Base-by-base conservation (phyloP, 176 grass and related monocot genomes). In the Cenchrus purpureus region DNA sequence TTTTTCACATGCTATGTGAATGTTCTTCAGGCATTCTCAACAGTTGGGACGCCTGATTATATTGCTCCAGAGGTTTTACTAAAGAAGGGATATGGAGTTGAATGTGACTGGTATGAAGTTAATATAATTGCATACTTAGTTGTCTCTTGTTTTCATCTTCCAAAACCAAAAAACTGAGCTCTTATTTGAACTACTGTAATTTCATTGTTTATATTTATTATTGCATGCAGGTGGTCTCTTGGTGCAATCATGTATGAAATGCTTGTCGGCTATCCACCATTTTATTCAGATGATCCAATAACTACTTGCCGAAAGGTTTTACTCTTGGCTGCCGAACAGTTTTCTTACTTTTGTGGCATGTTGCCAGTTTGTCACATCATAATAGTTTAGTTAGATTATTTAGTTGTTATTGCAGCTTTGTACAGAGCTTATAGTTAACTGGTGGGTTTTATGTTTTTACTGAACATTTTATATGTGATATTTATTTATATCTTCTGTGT, bases 221-320 rank as follows among this genome's bases (percentile, higher is more conserved):
- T 71, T 69, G 2, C 54, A 12, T 65, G 58, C 84, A 95, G 93
- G 90, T 95, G 93, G 93, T 95, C 93, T 17, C 85, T 95, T 80
- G 93, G 93, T 88, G 91, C 88, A 84, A 95, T 95, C 73, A 92
- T 95, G 90, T 95, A 95, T 51, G 93, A 95, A 84, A 95, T 95
- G 90, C 90, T 95, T 74, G 85, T 95, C 82, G 93, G 93, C 44
- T 95, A 90, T 80, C 88, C 93, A 45, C 93, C 90, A 14, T 95
- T 92, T 86, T 91, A 95, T 88, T 87, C 93, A 17, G 90, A 95
- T 50, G 88, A 91, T 63, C 93, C 90, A 73, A 88, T 95, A 58
- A 86, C 85, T 40, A 95, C 93, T 12, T 95, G 93, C 84, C 79
- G 88, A 89, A 95, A 91, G 90, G 93, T 95, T 64, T 43, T 54